Percentiles rank a stretch among this genome's conserved stretches.
Evolutionary conservation across 768 basidiomycete genomes (phyloP).

Genomic region (Candolleomyces eurysporus): DNA sequence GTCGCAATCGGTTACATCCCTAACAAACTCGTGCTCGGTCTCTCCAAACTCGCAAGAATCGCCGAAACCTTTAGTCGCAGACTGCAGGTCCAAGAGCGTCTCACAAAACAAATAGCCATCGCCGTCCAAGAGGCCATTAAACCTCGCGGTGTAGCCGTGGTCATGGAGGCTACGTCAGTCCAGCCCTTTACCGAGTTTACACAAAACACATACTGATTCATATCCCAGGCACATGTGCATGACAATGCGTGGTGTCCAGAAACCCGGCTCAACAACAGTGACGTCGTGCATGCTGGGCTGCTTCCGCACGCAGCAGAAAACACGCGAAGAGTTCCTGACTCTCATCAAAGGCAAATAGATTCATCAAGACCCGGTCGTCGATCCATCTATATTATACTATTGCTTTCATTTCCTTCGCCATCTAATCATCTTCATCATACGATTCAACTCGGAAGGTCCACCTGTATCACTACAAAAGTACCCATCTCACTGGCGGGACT

Average conservation of each 20-base stretch:
- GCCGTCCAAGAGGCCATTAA: constrained; percentile 99
- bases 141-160: constrained; percentile 96
- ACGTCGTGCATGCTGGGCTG: constrained; percentile 99
- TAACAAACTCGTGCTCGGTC: constrained; percentile 87
- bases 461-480: not conserved
- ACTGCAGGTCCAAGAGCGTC: constrained; percentile 94
- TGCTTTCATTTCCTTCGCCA: constrained; percentile 4
- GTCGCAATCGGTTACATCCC: constrained; percentile 98
- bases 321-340: constrained; percentile 93
- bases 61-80: constrained; percentile 96
- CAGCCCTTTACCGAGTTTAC: constrained; percentile 12
- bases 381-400: not conserved
- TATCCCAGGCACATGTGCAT: constrained; percentile 86
- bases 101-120: constrained; percentile 96
- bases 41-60: constrained; percentile 95
- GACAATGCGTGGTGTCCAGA: constrained; percentile 99
- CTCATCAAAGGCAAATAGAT: constrained; percentile 58
- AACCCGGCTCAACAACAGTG: constrained; percentile 92
- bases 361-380: not conserved
- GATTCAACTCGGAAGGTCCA: constrained; percentile 27
- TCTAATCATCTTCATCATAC: constrained; percentile 5
- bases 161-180: constrained; percentile 95
- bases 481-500: not conserved
- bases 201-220: not conserved
- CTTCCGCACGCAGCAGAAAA: constrained; percentile 98